These are phyloP conservation scores for Tylopilus vinaceipallidus DNA, from an alignment of 768 basidiomycete species.

Conservation along the genomic window DNA sequence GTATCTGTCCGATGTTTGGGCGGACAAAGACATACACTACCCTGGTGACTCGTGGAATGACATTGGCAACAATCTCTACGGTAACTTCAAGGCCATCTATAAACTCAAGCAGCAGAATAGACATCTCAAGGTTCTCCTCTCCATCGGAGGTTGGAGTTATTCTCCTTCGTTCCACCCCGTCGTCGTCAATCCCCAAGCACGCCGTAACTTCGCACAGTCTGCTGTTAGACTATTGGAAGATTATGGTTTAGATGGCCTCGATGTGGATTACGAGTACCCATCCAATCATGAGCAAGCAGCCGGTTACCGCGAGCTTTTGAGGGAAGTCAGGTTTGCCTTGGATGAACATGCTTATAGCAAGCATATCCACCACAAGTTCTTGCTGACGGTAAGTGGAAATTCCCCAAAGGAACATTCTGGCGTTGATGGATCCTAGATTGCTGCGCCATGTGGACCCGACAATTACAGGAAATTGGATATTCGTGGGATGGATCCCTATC, in stretches of 20 bases:
- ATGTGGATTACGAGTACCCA: constrained; percentile 94
- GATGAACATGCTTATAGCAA: constrained; percentile 72
- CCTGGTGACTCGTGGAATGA: constrained; percentile 96
- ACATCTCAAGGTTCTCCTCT: constrained; percentile 76
- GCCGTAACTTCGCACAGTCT: constrained; percentile 78
- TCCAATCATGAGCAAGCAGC: constrained; percentile 69
- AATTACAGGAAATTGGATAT: constrained; percentile 81
- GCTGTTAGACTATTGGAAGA: constrained; percentile 83
- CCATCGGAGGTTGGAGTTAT: constrained; percentile 96
- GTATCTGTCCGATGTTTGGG: constrained; percentile 85
- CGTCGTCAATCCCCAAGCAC: constrained; percentile 58
- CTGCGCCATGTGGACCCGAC: constrained; percentile 88
- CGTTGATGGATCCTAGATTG: constrained; percentile 52
- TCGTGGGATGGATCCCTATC: constrained; percentile 79
- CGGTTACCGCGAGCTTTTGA: constrained; percentile 82
- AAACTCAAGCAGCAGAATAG: constrained; percentile 84
- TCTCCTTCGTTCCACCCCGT: constrained; percentile 84
- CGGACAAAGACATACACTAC: constrained; percentile 97
- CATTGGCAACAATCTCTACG: constrained; percentile 84
- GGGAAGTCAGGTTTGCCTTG: constrained; percentile 69
- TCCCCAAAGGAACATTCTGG: background rate
- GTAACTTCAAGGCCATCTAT: constrained; percentile 93
- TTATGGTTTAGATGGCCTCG: constrained; percentile 89
- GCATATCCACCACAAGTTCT: constrained; percentile 58
- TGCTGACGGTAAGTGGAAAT: constrained; percentile 62